Evolutionary conservation across 345 rosid species (phyloP).

Genomic region (Populus ilicifolia): DNA sequence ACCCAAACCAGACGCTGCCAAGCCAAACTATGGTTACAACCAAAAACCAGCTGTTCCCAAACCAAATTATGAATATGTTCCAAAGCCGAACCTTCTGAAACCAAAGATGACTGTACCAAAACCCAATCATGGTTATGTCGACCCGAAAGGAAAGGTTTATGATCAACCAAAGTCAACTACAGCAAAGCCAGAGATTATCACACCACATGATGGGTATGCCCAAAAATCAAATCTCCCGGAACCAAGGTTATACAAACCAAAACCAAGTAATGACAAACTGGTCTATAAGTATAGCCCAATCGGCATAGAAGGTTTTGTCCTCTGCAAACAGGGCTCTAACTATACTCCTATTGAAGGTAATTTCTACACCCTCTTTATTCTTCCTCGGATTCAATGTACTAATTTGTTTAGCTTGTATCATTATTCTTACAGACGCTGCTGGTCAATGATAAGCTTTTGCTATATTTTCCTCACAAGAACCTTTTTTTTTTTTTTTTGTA

Average conservation of each 20-base stretch:
- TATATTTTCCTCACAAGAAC: neutral
- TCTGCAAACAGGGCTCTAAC: conserved; percentile 8
- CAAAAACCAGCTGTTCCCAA: too few relatives aligned
- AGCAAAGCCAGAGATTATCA: neutral
- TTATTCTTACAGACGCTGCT: too few relatives aligned
- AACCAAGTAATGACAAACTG: neutral
- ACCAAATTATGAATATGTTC: too few relatives aligned
- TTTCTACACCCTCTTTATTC: neutral
- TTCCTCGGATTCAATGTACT: too few relatives aligned
- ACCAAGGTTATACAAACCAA: neutral
- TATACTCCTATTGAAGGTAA: conserved; percentile 18
- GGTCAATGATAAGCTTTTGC: too few relatives aligned
- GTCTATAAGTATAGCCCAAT: neutral
- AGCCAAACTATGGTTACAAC: neutral
- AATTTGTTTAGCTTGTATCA: neutral
- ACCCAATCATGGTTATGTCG: neutral
- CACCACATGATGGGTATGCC: neutral
- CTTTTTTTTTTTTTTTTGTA: neutral
- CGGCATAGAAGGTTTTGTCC: conserved; percentile 9
- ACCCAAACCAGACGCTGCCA: neutral
- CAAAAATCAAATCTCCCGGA: neutral
- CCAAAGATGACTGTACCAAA: neutral
- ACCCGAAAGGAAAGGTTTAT: neutral
- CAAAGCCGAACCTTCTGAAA: too few relatives aligned
- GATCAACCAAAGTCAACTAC: neutral